phyloP scores from a whole-genome alignment of 2,329 filamentous ascomycete genomes.

The Fusarium chaquense region DNA sequence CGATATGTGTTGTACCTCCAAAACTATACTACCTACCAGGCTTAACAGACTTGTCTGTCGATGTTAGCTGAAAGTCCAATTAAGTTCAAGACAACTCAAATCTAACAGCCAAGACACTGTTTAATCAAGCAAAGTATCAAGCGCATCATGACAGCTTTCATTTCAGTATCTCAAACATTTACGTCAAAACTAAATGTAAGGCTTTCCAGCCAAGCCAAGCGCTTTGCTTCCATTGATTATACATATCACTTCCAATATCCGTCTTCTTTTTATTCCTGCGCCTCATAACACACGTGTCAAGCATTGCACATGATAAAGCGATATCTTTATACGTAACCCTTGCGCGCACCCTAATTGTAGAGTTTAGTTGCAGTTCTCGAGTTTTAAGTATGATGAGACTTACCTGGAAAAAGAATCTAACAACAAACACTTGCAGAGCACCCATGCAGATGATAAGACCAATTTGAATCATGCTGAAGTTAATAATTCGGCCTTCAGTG shows the following conservation, averaged over 20 bases:
- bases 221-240: constrained; percentile 47
- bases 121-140: constrained; percentile 30
- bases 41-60: neutral
- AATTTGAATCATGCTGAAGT: constrained; percentile 95
- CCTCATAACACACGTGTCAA: constrained; percentile 49
- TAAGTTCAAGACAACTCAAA: neutral
- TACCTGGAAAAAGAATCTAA: constrained; percentile 98
- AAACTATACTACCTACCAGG: neutral
- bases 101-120: constrained; percentile 10
- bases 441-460: constrained; percentile 95
- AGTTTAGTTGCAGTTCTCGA: constrained; percentile 18
- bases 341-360: constrained; percentile 68
- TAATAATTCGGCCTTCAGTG: constrained; percentile 95
- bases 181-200: constrained; percentile 27
- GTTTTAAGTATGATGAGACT: neutral
- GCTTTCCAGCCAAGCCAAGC: constrained; percentile 29
- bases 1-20: neutral
- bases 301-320: constrained; percentile 35
- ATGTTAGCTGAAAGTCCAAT: neutral
- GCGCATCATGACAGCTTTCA: constrained; percentile 43
- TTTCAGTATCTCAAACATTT: constrained; percentile 33
- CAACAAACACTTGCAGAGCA: constrained; percentile 94
- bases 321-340: constrained; percentile 72
- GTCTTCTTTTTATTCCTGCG: constrained; percentile 50
- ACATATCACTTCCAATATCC: constrained; percentile 47